Conservation (phyloP, 2,329 filamentous ascomycete species). For the Dendrostoma leiphaemia region DNA sequence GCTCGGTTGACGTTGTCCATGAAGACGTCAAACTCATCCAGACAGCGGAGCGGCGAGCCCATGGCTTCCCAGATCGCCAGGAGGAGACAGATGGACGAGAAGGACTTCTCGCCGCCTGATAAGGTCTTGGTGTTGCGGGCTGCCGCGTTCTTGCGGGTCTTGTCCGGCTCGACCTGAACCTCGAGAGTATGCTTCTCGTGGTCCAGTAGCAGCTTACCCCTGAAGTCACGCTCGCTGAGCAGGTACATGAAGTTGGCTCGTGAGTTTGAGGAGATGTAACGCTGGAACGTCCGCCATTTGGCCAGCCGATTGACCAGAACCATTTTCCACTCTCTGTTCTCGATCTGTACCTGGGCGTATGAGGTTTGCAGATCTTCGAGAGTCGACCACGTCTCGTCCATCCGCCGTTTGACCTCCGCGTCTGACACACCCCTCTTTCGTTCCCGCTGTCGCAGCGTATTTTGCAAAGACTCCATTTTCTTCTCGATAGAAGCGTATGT, state of each 20-base stretch:
- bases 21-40: conserved; percentile 99
- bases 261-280: conserved; percentile 80
- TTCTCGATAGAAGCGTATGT: conserved; percentile 55
- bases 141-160: conserved; percentile 64
- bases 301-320: conserved; percentile 68
- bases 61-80: conserved; percentile 97
- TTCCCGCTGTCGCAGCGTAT: conserved; percentile 56
- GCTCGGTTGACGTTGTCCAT: conserved; percentile 97
- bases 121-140: conserved; percentile 88
- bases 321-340: conserved; percentile 44
- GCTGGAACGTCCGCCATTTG: conserved; percentile 80
- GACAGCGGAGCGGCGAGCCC: conserved; percentile 88
- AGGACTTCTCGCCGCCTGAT: conserved; percentile 96
- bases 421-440: conserved; percentile 61
- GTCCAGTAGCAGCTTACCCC: conserved; percentile 76
- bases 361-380: conserved; percentile 42
- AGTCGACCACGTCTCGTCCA: conserved; percentile 35
- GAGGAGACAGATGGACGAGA: conserved; percentile 92
- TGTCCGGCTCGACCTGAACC: conserved; percentile 70
- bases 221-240: conserved; percentile 84
- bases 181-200: conserved; percentile 73
- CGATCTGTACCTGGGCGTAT: conserved; percentile 41
- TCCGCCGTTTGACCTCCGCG: conserved; percentile 58
- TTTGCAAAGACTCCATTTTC: conserved; percentile 51
- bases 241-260: conserved; percentile 85